A percentile compares a stretch with the other conserved stretches of the same genome.
phyloP scores from a whole-genome alignment of 1,284 basidiomycete genomes.

The Moniliophthora roreri region DNA sequence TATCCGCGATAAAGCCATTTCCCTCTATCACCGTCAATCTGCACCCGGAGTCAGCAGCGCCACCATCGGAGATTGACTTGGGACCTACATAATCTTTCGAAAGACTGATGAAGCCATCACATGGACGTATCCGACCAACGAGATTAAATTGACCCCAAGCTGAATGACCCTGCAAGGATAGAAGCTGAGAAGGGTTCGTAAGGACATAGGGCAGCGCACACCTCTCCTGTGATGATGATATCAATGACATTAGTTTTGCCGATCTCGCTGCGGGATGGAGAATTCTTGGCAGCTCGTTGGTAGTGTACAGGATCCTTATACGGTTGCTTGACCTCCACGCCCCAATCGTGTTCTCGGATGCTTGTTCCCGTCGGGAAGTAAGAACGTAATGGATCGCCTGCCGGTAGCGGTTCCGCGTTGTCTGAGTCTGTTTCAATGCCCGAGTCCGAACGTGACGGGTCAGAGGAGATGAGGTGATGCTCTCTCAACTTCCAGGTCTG shows the following conservation, averaged over 20 bases:
- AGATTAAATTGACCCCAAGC: conserved; percentile 79
- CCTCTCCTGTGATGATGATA: conserved; percentile 71
- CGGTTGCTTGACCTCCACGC: conserved; percentile 43
- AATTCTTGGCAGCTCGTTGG: conserved; percentile 21
- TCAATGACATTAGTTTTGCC: conserved; percentile 41
- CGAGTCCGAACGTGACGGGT: conserved; percentile 27
- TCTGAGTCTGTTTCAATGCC: conserved; percentile 28
- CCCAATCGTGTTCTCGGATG: conserved; percentile 39
- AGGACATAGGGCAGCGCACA: conserved; percentile 26
- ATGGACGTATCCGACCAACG: conserved; percentile 64
- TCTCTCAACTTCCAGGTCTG: conserved; percentile 79
- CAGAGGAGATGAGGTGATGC: conserved; percentile 50
- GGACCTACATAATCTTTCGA: conserved; percentile 72
- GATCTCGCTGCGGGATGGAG: not conserved
- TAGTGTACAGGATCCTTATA: conserved; percentile 41
- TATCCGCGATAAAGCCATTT: conserved; percentile 79
- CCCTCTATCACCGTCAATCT: conserved; percentile 69
- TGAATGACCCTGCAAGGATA: conserved; percentile 62
- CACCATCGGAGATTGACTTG: conserved; percentile 1
- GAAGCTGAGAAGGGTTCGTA: conserved; percentile 9
- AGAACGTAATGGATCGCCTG: conserved; percentile 47
- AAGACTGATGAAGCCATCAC: conserved; percentile 69
- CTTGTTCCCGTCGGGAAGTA: conserved; percentile 52
- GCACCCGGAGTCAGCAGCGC: conserved; percentile 2
- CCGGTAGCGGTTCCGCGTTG: conserved; percentile 35